These are phyloP conservation scores for Penicillium pancosmium DNA, from an alignment of 495 filamentous ascomycete genomes.

Conservation along the genomic window DNA sequence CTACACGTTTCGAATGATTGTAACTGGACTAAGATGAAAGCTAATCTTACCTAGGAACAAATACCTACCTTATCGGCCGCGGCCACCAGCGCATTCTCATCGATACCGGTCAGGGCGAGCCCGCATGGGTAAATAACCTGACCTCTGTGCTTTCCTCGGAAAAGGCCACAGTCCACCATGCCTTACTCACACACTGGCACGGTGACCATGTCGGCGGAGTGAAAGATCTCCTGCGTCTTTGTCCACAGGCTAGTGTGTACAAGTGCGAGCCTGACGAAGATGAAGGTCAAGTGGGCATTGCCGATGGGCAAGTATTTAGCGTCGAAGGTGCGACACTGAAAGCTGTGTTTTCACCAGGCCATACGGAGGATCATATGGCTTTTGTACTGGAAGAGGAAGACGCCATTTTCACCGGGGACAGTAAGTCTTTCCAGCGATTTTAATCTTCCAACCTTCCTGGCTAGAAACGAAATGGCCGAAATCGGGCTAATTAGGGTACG, in stretches of 20 bases:
- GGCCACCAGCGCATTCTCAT: slow-evolving; percentile 70
- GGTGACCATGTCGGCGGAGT: slow-evolving; percentile 81
- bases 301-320: slow-evolving; percentile 70
- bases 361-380: slow-evolving; percentile 83
- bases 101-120: slow-evolving; percentile 76
- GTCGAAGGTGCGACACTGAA: slow-evolving; percentile 77
- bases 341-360: slow-evolving; percentile 80
- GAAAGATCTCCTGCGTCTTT: slow-evolving; percentile 61
- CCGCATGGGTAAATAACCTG: slow-evolving; percentile 61
- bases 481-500: background rate
- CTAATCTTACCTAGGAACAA: slow-evolving; percentile 58
- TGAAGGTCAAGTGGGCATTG: slow-evolving; percentile 49
- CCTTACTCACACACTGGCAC: slow-evolving; percentile 90
- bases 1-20: too few species aligned
- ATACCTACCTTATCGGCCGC: slow-evolving; percentile 82
- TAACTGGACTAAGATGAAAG: background rate
- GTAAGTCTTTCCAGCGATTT: slow-evolving; percentile 29
- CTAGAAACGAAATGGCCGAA: background rate
- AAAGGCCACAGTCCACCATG: slow-evolving; percentile 61
- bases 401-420: slow-evolving; percentile 93
- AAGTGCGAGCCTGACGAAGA: slow-evolving; percentile 50
- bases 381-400: slow-evolving; percentile 72
- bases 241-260: slow-evolving; percentile 55
- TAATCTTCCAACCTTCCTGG: too few species aligned
- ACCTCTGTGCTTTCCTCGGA: slow-evolving; percentile 64